A percentile compares a stretch with the other conserved stretches of the same genome.
These are phyloP conservation scores for Citrullus amarus DNA, from an alignment of 306 rosid genomes.

Conservation along the genomic window DNA sequence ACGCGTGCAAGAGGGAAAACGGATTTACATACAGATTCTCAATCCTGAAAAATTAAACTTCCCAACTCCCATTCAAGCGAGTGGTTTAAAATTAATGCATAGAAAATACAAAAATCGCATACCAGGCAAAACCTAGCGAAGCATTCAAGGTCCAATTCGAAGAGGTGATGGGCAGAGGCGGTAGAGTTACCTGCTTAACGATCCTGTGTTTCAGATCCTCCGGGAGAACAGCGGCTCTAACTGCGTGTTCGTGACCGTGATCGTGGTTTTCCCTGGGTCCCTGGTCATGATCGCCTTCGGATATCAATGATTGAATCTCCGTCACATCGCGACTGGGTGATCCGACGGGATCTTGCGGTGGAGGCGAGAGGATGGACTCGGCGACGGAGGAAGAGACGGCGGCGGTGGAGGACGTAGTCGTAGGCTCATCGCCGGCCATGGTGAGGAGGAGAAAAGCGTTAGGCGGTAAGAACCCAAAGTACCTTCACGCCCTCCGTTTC, in stretches of 20 bases:
- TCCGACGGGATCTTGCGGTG: conserved; percentile 31
- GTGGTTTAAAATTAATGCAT: too few relatives aligned
- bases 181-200: conserved; percentile 53
- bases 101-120: not conserved
- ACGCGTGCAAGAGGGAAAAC: not conserved
- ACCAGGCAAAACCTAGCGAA: not conserved
- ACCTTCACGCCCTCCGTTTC: conserved; percentile 35
- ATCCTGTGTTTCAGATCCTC: conserved; percentile 78
- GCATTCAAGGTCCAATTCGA: not conserved
- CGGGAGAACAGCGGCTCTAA: conserved; percentile 28
- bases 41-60: not conserved
- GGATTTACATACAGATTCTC: not conserved
- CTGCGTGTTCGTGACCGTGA: conserved; percentile 30
- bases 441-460: conserved; percentile 21
- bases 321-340: conserved; percentile 24
- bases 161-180: not conserved
- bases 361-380: conserved; percentile 19
- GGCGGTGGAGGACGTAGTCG: conserved; percentile 20
- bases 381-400: conserved; percentile 5
- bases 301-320: conserved; percentile 31
- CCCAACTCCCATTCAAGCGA: not conserved
- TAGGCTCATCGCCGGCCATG: conserved; percentile 60
- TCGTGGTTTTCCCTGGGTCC: conserved; percentile 21
- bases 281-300: conserved; percentile 39
- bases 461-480: conserved; percentile 13